A percentile compares a stretch with the other conserved stretches of the same genome.
phyloP scores from a whole-genome alignment of 257 asterid genomes.

The Cruciata laevipes region DNA sequence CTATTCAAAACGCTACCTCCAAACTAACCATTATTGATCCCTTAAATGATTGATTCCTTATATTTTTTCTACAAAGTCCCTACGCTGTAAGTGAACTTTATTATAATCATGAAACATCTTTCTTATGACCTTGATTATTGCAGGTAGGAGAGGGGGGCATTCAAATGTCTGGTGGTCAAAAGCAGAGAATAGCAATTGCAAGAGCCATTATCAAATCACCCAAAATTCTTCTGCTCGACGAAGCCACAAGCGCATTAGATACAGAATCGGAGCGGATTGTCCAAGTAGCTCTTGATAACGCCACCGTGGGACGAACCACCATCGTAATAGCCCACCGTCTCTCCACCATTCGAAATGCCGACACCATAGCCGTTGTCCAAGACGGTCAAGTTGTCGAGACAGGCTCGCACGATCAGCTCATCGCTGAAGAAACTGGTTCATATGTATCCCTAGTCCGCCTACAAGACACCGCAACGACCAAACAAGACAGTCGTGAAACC shows the following conservation, averaged over 20 bases:
- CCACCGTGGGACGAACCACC: constrained; percentile 67
- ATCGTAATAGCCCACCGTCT: constrained; percentile 85
- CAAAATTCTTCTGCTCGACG: constrained; percentile 73
- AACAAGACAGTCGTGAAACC: neutral
- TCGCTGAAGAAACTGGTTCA: constrained; percentile 28
- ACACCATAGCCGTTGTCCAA: constrained; percentile 64
- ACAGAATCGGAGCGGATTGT: constrained; percentile 72
- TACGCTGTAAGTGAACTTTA: too few species aligned
- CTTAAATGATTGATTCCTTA: too few species aligned
- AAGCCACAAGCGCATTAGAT: constrained; percentile 93
- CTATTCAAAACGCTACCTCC: too few species aligned
- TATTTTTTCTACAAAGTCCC: too few species aligned
- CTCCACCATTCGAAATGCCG: constrained; percentile 79
- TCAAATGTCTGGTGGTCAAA: constrained; percentile 93
- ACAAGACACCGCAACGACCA: constrained; percentile 37
- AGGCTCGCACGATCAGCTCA: constrained; percentile 61
- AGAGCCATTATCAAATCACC: constrained; percentile 80
- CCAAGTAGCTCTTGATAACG: constrained; percentile 83
- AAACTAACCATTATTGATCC: too few species aligned
- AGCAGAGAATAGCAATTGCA: constrained; percentile 88
- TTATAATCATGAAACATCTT: too few species aligned
- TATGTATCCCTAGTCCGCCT: constrained; percentile 58
- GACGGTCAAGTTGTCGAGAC: constrained; percentile 56
- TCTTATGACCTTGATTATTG: neutral
- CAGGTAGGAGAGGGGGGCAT: constrained; percentile 95